phyloP scores from a whole-genome alignment of 2,329 filamentous ascomycete genomes.

The Colletotrichum musicola region DNA sequence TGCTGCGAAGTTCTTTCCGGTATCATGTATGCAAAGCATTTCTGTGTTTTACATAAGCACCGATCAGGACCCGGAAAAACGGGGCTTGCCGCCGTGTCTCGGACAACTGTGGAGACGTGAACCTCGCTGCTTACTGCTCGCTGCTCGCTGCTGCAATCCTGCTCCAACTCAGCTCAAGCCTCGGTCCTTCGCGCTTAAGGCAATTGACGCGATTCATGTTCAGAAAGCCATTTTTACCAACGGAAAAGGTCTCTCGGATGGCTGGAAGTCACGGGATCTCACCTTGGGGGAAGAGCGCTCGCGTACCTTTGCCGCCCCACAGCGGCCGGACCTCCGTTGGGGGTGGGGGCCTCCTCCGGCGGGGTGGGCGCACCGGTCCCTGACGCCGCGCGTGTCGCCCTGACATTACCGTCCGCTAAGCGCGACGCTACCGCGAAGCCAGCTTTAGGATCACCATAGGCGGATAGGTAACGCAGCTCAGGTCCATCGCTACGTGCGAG shows the following conservation, averaged over 20 bases:
- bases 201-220: conserved; percentile 18
- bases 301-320: background rate
- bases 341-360: conserved; percentile 15
- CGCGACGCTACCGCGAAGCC: conserved; percentile 26
- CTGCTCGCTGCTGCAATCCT: too few species aligned
- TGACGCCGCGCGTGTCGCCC: conserved; percentile 36
- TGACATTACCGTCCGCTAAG: conserved; percentile 24
- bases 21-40: too few species aligned
- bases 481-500: conserved; percentile 5
- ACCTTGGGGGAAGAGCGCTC: background rate
- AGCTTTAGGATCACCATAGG: conserved; percentile 5
- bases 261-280: conserved; percentile 7
- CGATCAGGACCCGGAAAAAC: too few species aligned
- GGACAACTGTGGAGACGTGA: too few species aligned
- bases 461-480: background rate
- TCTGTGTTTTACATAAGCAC: too few species aligned
- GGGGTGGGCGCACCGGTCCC: conserved; percentile 28
- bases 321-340: conserved; percentile 36
- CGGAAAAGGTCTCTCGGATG: background rate
- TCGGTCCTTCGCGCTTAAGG: conserved; percentile 21
- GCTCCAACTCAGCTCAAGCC: too few species aligned
- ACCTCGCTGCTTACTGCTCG: too few species aligned
- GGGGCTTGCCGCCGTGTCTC: too few species aligned
- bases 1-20: too few species aligned
- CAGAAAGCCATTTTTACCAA: background rate